These are phyloP conservation scores for Irpex sp. DNA, from an alignment of 1,284 basidiomycete species.

Conservation along the genomic window DNA sequence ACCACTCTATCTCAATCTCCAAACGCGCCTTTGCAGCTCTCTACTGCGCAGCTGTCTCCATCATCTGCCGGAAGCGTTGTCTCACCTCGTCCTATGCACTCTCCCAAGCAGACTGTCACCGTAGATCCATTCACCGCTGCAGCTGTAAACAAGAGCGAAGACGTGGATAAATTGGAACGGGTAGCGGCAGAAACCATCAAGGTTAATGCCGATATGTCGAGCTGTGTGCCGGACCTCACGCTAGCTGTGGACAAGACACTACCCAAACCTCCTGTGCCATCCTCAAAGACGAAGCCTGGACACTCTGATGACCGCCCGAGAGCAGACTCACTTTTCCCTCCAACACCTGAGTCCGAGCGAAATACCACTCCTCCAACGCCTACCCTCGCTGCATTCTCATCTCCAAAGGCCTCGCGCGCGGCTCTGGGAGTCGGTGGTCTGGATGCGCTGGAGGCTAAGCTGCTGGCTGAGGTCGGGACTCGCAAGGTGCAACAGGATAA, in stretches of 20 bases:
- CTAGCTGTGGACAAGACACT: conserved; percentile 51
- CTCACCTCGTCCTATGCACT: conserved; percentile 58
- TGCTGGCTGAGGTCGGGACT: conserved; percentile 67
- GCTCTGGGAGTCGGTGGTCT: conserved; percentile 40
- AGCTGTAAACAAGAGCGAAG: conserved; percentile 45
- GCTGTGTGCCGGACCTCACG: conserved; percentile 12
- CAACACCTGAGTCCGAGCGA: background rate
- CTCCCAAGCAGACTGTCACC: conserved; percentile 50
- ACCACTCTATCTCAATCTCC: background rate
- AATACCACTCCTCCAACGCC: conserved; percentile 45
- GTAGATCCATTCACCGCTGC: conserved; percentile 34
- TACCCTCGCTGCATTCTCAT: conserved; percentile 44
- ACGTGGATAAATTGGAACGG: conserved; percentile 61
- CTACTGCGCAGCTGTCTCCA: conserved; percentile 3
- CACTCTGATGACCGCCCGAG: conserved; percentile 21
- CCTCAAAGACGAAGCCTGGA: conserved; percentile 29
- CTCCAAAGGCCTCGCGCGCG: conserved; percentile 31
- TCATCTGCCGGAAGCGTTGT: conserved; percentile 30
- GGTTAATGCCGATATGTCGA: conserved; percentile 18
- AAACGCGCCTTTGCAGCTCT: background rate
- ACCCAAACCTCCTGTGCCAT: conserved; percentile 50
- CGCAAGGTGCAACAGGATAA: conserved; percentile 38
- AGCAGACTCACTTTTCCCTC: conserved; percentile 25
- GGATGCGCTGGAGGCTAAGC: conserved; percentile 58
- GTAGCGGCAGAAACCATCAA: conserved; percentile 55